Base-by-base conservation (phyloP, 2,329 filamentous ascomycete genomes). In the Xylariales sp. region DNA sequence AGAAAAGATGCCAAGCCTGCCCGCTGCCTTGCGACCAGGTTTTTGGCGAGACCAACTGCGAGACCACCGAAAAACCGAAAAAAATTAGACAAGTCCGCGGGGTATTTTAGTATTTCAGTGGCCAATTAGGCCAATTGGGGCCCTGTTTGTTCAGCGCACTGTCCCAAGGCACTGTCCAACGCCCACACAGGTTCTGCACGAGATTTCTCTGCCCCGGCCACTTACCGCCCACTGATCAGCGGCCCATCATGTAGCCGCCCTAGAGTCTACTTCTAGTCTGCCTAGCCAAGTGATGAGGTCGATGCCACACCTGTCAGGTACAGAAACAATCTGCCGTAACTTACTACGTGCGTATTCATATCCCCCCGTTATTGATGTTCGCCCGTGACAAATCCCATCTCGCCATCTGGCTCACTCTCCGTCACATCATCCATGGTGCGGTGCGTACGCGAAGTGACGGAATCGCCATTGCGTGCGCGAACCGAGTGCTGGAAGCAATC, bases 271-370 rank as follows among this genome's bases (percentile, higher is more conserved):
- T 23, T 23, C 23, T 2, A 2, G 23, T 23, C 23, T 23, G 23
- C 23, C 23, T 23, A 23, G 23, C 23, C 39, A 41, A 41, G 49
- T 23, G 59, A 55, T 63, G 64, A 67, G 64, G 63, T 67, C 59
- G 57, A 52, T 64, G 59, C 64, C 62, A 61, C 64, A 61, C 46
- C 18, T 16, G 23, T 58, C 54, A 67, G 64, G 64, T 62, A 65
- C 63, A 16, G 41, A 58, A 41, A 56, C 54, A 45, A 50, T 34
- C 18, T 28, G 23, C 28, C 5, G 36, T 32, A 30, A 56, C 36
- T 54, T 32, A 16, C 7, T 43, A 23, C 23, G 23, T 23, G 23
- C 23, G 23, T 23, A 23, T 23, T 23, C 23, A 23, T 6, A 45
- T 9, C 9, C 45, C 39, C 54, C 23, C 16, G 54, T 12, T 45